Base-by-base conservation (phyloP, 768 basidiomycete species). In the Kwoniella heveanensis region DNA sequence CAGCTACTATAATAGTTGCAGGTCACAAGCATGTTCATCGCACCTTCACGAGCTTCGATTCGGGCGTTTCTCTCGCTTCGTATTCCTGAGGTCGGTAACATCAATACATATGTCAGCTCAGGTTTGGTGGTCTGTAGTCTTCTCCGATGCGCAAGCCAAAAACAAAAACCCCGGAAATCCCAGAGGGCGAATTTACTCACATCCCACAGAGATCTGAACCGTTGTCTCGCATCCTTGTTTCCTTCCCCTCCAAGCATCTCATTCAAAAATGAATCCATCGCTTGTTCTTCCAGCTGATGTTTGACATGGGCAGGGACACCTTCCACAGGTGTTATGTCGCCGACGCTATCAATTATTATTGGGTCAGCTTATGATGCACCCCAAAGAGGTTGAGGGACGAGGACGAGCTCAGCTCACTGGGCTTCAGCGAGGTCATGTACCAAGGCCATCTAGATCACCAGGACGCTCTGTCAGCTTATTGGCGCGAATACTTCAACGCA, bases 401-500 rank as follows among this genome's bases (percentile, higher is more conserved):
- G 37, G n/a, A n/a, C n/a, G 10, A 54, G 54, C 2, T 25, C 9
- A 39, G 56, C 66, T 69, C 53, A 88, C 91, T 83, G 92, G 0
- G 95, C 95, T 79, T 99, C 95, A 6, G 94, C 94, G 15, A 99
- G 85, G 80, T 99, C 95, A 74, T 99, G 95, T 15, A 96, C 91
- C 36, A 95, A 69, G 21, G 87, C 87, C 85, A 97, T 88, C 90
- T 93, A 88, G 15, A 90, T n/a, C n/a, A n/a, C n/a, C n/a, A n/a
- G n/a, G n/a, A n/a, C n/a, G 88, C 63, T 91, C 84, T 88, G 21
- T 26, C 27, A 27, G 7, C 53, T n/a, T 22, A 37, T 56, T 17
- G 54, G 13, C 6, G 27, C 32, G 32, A 5, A 32, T 32, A 32
- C 5, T 32, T 32, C 32, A 32, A 32, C n/a, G n/a, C n/a, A n/a